These are phyloP conservation scores for Globisporangium spiculum DNA, from an alignment of 352 stramenopile species.

Conservation along the genomic window DNA sequence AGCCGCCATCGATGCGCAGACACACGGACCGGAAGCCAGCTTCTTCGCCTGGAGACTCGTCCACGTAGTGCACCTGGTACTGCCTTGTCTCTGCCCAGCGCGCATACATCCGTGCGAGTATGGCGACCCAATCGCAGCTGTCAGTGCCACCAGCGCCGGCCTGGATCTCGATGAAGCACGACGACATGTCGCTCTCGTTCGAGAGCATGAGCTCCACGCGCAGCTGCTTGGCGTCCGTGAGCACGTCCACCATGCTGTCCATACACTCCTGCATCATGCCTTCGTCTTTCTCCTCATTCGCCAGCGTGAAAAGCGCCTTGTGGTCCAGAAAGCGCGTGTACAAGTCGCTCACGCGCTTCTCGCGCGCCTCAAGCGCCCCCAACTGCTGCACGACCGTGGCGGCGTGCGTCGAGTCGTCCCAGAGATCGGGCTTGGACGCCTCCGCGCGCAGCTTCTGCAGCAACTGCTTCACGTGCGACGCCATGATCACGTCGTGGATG, in stretches of 20 bases:
- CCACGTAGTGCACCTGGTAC: constrained; percentile 79
- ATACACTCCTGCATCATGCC: constrained; percentile 49
- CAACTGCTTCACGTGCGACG: constrained; percentile 34
- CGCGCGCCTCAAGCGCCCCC: constrained; percentile 46
- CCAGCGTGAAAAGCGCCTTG: constrained; percentile 57
- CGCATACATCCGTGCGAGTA: constrained; percentile 96
- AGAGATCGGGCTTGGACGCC: constrained; percentile 47
- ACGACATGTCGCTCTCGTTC: constrained; percentile 47
- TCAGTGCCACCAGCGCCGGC: constrained; percentile 91
- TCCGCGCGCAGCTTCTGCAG: constrained; percentile 41
- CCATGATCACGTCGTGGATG: constrained; percentile 49
- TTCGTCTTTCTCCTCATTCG: constrained; percentile 59
- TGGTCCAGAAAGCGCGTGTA: constrained; percentile 52
- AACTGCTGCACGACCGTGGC: constrained; percentile 60
- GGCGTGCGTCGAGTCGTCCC: constrained; percentile 57
- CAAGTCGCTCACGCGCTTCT: constrained; percentile 35
- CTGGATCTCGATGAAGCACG: constrained; percentile 81
- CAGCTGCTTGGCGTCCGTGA: constrained; percentile 45
- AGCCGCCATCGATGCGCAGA: constrained; percentile 56
- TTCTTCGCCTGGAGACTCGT: constrained; percentile 83
- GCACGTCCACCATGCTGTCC: constrained; percentile 33
- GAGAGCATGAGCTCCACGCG: constrained; percentile 62
- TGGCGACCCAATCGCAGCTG: constrained; percentile 95
- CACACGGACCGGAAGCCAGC: constrained; percentile 66
- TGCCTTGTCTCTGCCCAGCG: constrained; percentile 47